These are phyloP conservation scores for Stylonectria norvegica DNA, from an alignment of 2,329 filamentous ascomycete species.

Conservation along the genomic window DNA sequence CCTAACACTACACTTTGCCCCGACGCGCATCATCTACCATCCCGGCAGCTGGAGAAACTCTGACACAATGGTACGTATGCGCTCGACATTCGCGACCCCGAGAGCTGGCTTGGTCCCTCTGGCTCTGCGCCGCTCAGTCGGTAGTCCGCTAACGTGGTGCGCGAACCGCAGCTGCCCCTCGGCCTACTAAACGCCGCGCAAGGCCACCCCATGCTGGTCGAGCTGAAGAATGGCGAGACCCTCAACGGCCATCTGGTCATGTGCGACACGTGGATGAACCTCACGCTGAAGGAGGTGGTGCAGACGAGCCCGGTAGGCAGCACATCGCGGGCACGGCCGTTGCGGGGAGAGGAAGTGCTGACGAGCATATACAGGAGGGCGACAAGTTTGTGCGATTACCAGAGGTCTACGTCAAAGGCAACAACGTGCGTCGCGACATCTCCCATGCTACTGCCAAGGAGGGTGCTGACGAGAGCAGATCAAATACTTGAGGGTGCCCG, in stretches of 20 bases:
- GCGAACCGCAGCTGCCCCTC: slow-evolving; percentile 60
- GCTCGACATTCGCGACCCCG: neutral
- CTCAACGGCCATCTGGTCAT: slow-evolving; percentile 93
- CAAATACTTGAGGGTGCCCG: slow-evolving; percentile 94
- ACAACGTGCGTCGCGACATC: slow-evolving; percentile 68
- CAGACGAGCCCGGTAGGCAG: slow-evolving; percentile 76
- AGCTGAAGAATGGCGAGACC: slow-evolving; percentile 96
- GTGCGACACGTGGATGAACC: slow-evolving; percentile 99
- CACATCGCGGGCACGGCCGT: neutral
- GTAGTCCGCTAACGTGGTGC: too few relatives aligned
- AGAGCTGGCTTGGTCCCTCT: slow-evolving; percentile 1
- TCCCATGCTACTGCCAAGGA: neutral
- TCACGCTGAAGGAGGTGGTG: slow-evolving; percentile 94
- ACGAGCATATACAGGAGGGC: slow-evolving; percentile 61
- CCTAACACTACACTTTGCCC: slow-evolving; percentile 20
- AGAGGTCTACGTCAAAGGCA: slow-evolving; percentile 94
- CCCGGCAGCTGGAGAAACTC: slow-evolving; percentile 17
- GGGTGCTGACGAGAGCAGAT: slow-evolving; percentile 59
- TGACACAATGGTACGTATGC: slow-evolving; percentile 24
- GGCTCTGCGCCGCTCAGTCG: too few relatives aligned
- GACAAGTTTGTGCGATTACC: slow-evolving; percentile 90
- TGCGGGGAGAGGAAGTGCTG: slow-evolving; percentile 8
- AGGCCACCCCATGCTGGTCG: slow-evolving; percentile 96
- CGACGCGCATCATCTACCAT: slow-evolving; percentile 21
- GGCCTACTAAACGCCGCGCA: slow-evolving; percentile 92